Conservation (phyloP, 1,284 basidiomycete species). For the Blastosporella zonata region DNA sequence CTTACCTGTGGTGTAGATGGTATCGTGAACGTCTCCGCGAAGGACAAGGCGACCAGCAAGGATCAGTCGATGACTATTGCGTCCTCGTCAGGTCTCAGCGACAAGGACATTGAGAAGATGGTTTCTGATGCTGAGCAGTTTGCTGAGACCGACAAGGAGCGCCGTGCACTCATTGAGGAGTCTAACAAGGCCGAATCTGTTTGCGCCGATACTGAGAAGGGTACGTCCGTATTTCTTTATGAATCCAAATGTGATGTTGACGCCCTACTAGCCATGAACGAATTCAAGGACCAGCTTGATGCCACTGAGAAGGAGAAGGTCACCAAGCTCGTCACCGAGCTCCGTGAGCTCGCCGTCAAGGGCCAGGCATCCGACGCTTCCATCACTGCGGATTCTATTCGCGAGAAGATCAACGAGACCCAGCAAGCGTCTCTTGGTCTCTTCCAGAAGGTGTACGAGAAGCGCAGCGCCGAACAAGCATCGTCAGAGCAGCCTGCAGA, state of each 20-base stretch:
- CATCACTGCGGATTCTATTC: slow-evolving; percentile 84
- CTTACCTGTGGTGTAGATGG: too few relatives aligned
- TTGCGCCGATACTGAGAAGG: slow-evolving; percentile 94
- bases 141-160: slow-evolving; percentile 88
- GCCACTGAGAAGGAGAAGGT: slow-evolving; percentile 93
- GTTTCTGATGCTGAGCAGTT: slow-evolving; percentile 92
- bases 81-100: slow-evolving; percentile 93
- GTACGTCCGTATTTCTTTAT: slow-evolving; percentile 34
- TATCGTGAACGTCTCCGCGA: slow-evolving; percentile 96
- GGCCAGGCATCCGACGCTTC: slow-evolving; percentile 84
- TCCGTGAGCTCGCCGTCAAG: slow-evolving; percentile 88
- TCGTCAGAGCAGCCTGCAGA: slow-evolving; percentile 13
- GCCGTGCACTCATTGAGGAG: slow-evolving; percentile 91
- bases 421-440: slow-evolving; percentile 95
- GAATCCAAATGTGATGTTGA: neutral
- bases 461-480: slow-evolving; percentile 14
- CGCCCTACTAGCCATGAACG: slow-evolving; percentile 71
- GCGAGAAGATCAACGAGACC: slow-evolving; percentile 93
- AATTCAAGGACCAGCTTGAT: slow-evolving; percentile 98
- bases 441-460: slow-evolving; percentile 81
- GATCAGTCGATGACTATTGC: slow-evolving; percentile 98
- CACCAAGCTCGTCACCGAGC: slow-evolving; percentile 79
- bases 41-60: slow-evolving; percentile 97
- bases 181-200: slow-evolving; percentile 97
- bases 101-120: slow-evolving; percentile 98